These are phyloP conservation scores for Kwoniella pini DNA, from an alignment of 768 basidiomycete species.

Conservation along the genomic window DNA sequence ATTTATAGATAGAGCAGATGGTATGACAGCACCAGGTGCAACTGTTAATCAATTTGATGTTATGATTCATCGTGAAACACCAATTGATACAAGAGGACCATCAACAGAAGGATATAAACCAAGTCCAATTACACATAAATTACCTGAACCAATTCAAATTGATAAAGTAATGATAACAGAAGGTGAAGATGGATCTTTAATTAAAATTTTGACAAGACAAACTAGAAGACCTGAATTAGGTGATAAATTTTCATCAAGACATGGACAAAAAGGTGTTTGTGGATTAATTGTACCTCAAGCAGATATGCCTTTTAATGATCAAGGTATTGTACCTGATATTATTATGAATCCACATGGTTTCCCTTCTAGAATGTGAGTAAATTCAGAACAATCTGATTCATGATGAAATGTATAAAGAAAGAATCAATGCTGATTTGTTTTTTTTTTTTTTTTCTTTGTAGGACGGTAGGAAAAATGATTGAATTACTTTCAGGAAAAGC, in stretches of 20 bases:
- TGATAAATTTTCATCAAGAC: conserved; percentile 96
- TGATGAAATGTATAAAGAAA: too few species aligned
- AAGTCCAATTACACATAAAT: conserved; percentile 88
- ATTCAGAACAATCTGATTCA: background rate
- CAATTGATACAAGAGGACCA: conserved; percentile 65
- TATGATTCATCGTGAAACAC: conserved; percentile 96
- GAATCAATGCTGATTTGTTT: too few species aligned
- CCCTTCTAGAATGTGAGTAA: conserved; percentile 70
- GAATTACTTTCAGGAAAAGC: conserved; percentile 96
- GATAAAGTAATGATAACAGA: conserved; percentile 98
- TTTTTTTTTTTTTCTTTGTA: conserved; percentile 48
- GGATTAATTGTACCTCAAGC: conserved; percentile 98
- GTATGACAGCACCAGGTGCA: conserved; percentile 91
- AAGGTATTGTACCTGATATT: conserved; percentile 92
- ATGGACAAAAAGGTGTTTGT: conserved; percentile 99
- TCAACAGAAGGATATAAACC: conserved; percentile 71
- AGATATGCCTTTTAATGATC: conserved; percentile 99
- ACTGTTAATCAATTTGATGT: conserved; percentile 89
- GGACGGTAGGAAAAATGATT: conserved; percentile 99
- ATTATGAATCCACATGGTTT: conserved; percentile 99
- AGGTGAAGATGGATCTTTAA: conserved; percentile 91
- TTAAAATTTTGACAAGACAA: conserved; percentile 96
- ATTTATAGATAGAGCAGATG: conserved; percentile 80
- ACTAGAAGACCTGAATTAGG: conserved; percentile 94
- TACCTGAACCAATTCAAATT: conserved; percentile 86